Evolutionary conservation across 2,329 filamentous ascomycete species (phyloP).

Genomic region (Pseudogymnoascus sp.): DNA sequence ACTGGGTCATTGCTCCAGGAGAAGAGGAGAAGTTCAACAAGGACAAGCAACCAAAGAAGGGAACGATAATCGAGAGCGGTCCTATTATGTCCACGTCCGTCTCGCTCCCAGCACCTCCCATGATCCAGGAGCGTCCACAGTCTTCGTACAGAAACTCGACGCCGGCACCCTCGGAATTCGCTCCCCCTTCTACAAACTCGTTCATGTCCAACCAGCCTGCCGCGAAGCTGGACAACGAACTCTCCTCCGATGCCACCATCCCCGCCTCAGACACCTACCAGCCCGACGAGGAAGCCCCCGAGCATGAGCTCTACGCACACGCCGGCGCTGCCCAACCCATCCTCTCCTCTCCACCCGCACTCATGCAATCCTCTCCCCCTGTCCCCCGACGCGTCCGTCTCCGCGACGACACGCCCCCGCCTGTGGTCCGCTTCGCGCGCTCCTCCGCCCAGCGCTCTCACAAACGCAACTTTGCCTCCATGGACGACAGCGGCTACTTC

Average conservation of each 20-base stretch:
- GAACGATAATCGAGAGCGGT: constrained; percentile 43
- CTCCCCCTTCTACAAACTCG: constrained; percentile 18
- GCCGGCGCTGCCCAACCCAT: constrained; percentile 37
- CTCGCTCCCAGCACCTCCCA: constrained; percentile 16
- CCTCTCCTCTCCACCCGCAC: constrained; percentile 60
- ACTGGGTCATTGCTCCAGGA: constrained; percentile 89
- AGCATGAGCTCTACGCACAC: constrained; percentile 37
- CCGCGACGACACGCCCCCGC: constrained; percentile 68
- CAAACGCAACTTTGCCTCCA: constrained; percentile 68
- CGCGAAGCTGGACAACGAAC: constrained; percentile 34
- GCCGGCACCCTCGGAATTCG: not conserved
- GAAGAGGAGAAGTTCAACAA: constrained; percentile 85
- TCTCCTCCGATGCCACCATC: constrained; percentile 71
- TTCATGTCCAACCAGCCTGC: constrained; percentile 15
- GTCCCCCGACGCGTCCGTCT: constrained; percentile 48
- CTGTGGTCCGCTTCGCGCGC: constrained; percentile 48
- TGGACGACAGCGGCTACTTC: constrained; percentile 94
- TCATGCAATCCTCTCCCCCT: constrained; percentile 79
- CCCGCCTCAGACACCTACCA: constrained; percentile 53
- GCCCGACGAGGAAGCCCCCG: constrained; percentile 29
- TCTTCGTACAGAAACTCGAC: constrained; percentile 1
- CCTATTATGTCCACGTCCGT: constrained; percentile 23
- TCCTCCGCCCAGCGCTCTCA: constrained; percentile 55
- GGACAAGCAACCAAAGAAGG: constrained; percentile 64
- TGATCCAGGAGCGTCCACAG: constrained; percentile 14